Evolutionary conservation across 306 rosid species (phyloP).

Genomic region (Vachellia pachyceras): DNA sequence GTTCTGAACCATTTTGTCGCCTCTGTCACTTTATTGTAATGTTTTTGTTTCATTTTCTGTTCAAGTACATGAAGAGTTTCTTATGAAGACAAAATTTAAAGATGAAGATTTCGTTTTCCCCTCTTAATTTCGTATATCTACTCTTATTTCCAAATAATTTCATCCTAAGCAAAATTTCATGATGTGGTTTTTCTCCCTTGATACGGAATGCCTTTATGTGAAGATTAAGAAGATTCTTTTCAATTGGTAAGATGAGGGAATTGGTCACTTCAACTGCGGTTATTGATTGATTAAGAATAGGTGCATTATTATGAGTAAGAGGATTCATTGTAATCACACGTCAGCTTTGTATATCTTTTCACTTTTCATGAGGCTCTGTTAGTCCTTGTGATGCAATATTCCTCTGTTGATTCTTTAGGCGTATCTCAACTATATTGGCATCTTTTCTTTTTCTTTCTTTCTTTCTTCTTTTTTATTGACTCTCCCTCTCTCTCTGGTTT

Average conservation of each 20-base stretch:
- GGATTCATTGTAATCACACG: neutral
- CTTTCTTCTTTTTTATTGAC: neutral
- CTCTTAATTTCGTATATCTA: too few relatives aligned
- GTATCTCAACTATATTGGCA: neutral
- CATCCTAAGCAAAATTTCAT: neutral
- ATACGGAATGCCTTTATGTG: too few relatives aligned
- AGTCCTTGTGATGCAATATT: neutral
- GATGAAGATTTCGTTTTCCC: neutral
- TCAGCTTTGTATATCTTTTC: constrained; percentile 1
- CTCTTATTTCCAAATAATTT: neutral
- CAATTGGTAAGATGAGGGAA: neutral
- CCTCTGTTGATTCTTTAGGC: neutral
- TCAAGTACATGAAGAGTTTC: neutral
- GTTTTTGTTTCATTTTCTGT: neutral
- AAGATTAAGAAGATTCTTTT: neutral
- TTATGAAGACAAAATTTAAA: neutral
- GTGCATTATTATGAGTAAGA: neutral
- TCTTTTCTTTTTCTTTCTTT: neutral
- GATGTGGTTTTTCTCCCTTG: neutral
- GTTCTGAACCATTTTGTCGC: too few relatives aligned
- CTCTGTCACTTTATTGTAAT: neutral
- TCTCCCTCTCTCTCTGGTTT: neutral
- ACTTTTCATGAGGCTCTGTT: neutral
- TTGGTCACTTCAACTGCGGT: neutral
- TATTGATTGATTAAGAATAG: neutral